Base-by-base conservation (phyloP, 371 early-diverging fungal genomes). In the Mortierella sp. region DNA sequence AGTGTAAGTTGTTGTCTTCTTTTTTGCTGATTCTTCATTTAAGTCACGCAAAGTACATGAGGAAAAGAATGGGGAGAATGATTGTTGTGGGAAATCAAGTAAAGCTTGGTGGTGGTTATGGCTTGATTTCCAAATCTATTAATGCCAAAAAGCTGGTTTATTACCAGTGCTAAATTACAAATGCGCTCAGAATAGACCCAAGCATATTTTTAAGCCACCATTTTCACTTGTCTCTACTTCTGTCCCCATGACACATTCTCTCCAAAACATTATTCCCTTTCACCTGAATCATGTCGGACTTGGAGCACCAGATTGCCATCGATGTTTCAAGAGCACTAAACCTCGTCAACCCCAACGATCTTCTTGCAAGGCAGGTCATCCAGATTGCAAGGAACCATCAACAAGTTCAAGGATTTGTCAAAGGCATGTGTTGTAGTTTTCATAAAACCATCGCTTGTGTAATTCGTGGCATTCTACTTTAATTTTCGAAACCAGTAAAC, bases 261-360 rank as follows among this genome's bases (percentile, higher is more conserved):
- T 61, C 49, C 29, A 47, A 15, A 22, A 40, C n/a, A 23, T n/a
- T 28, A 17, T 19, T 37, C 29, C 4, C 47, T n/a, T 40, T 40
- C 5, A 15, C 47, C 47, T 22, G 22, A 49, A 35, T 47, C 60
- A 77, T 78, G 79, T 72, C 79, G 37, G 73, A 75, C 19, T 85
- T 90, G 70, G 84, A 85, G 61, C 90, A 88, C 54, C 85, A 88
- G 42, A 80, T 89, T 53, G 90, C 90, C 13, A 85, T 89, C 35
- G 87, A 90, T 60, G 78, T 90, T 42, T 90, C 90, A 12, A 84
- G 89, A 60, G 88, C 88, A 54, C 80, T 90, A 6, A 89, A 90
- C 62, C 76, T 88, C 12, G 80, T 87, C 29, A 90, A 89, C 66
- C 86, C 89, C 45, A 90, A 90, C 40, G 89, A 90, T 67, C 64